Base-by-base conservation (phyloP, 73 alveolate genomes). In the Tetrahymena borealis region DNA sequence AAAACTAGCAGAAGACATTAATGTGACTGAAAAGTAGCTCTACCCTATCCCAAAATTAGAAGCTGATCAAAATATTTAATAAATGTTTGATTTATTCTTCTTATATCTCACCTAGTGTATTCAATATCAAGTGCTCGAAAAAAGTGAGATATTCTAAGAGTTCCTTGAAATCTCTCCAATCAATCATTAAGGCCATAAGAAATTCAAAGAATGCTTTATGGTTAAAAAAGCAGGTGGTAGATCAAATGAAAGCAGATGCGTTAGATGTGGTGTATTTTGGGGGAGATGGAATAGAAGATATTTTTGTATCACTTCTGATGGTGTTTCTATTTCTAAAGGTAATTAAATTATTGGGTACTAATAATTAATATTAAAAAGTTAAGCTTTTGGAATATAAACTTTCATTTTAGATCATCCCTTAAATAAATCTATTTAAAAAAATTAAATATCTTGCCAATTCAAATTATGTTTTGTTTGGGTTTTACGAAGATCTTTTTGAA, bases 211-310 rank as follows among this genome's bases (percentile, higher is more conserved):
- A 78, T 91, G 94, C 41, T 38, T 79, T 13, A 40, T 91, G 91
- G 90, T 78, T 24, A 91, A 91, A 39, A 91, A 79, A 28, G 94
- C 94, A 77, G 94, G 95, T 0, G 95, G 95, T 6, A 35, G 95
- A 92, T 36, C 60, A 24, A 39, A 91, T 8, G 95, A 92, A 78
- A 39, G 90, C 38, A 78, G 92, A 42, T 92, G 95, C 15, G 78
- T 78, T 3, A 92, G 95, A 37, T 92, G 95, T 79, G 95, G 95
- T 33, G 90, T 91, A 10, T 79, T 92, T 16, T 92, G 95, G 95
- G 95, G 95, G 16, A 92, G 94, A 92, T 92, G 92, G 92, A 39
- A 79, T 18, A 92, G 78, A 92, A 92, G 95, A 90, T 92, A 92
- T 39, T 92, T 92, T 90, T 24, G 41, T 12, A 38, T 78, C 16